Base-by-base conservation (phyloP, 805 yeast species). In the Lachancea mirantina region DNA sequence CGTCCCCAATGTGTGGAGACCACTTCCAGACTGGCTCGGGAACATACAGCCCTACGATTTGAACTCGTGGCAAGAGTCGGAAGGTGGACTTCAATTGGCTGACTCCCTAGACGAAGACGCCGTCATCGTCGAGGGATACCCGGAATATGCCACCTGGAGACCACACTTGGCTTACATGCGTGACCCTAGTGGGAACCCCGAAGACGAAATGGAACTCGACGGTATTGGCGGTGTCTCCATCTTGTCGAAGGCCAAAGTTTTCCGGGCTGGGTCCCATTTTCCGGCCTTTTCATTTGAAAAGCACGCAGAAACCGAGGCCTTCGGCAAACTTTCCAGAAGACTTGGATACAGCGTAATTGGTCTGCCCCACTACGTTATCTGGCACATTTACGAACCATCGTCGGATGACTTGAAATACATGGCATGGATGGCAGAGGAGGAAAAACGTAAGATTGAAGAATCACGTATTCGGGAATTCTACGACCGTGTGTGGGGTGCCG, bases 201-300 rank as follows among this genome's bases (percentile, higher is more conserved):
- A 84, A 52, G 89, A 80, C 26, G 95, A 85, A 53, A 80, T 89
- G 81, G 88, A 80, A 36, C 66, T 89, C 41, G 97, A 89, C 59
- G 98, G 98, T 33, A 87, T 89, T 47, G 98, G 98, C 16, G 98
- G 97, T 44, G 98, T 89, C 26, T 84, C 96, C 1, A 87, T 92
- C 43, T 66, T 89, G 45, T 72, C 94, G 26, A 84, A 82, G 56
- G 96, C 96, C 2, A 64, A 67, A 28, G 95, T 89, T 3, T 89
- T 89, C 66, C 69, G 85, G 43, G 63, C 72, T 16, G 98, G 98
- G 8, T 78, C 94, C 2, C 94, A 85, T 62, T 89, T 88, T 70
- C 97, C 98, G 7, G 97, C 96, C 1, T 89, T 89, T 55, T 84
- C 96, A 22, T 89, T 85, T 60, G 83, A 84, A 59, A 85, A 84